Evolutionary conservation across 176 grass and related monocot genomes (phyloP).

Genomic region (Rhynchospora tenuis): DNA sequence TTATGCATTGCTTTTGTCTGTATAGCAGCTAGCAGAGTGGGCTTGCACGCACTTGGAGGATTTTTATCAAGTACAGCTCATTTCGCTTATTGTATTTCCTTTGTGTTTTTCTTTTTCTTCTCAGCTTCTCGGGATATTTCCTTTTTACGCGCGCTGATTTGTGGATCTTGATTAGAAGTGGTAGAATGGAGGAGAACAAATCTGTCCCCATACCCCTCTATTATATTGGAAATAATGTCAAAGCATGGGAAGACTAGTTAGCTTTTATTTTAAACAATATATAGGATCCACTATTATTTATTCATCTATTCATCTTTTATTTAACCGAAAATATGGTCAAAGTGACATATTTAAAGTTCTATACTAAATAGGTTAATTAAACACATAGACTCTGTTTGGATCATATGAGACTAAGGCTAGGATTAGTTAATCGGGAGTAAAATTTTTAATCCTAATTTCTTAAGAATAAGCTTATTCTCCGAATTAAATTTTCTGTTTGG

Average conservation of each 20-base stretch:
- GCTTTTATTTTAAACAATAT: background rate
- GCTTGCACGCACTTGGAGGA: slow-evolving; percentile 15
- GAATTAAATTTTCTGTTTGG: too few relatives aligned
- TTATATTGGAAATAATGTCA: background rate
- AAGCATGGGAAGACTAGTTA: background rate
- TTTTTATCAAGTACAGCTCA: slow-evolving; percentile 1
- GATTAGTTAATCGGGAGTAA: too few relatives aligned
- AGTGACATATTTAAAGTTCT: background rate
- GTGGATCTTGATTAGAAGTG: background rate
- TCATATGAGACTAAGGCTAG: too few relatives aligned
- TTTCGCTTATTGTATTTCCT: slow-evolving; percentile 6
- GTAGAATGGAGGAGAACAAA: background rate
- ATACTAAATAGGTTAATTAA: background rate
- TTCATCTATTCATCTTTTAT: background rate
- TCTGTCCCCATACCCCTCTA: background rate
- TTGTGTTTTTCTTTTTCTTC: background rate
- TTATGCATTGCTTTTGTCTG: slow-evolving; percentile 10
- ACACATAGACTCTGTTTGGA: too few relatives aligned
- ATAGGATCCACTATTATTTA: background rate
- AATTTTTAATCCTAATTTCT: too few relatives aligned
- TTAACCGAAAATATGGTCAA: background rate
- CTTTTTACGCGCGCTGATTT: background rate
- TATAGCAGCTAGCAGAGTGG: slow-evolving; percentile 1
- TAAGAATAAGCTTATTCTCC: too few relatives aligned
- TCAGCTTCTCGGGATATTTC: background rate